Evolutionary conservation across 495 filamentous ascomycete genomes (phyloP), one percentile per base, ranked within the genome.

Genomic region (Lepidopterella palustris): DNA sequence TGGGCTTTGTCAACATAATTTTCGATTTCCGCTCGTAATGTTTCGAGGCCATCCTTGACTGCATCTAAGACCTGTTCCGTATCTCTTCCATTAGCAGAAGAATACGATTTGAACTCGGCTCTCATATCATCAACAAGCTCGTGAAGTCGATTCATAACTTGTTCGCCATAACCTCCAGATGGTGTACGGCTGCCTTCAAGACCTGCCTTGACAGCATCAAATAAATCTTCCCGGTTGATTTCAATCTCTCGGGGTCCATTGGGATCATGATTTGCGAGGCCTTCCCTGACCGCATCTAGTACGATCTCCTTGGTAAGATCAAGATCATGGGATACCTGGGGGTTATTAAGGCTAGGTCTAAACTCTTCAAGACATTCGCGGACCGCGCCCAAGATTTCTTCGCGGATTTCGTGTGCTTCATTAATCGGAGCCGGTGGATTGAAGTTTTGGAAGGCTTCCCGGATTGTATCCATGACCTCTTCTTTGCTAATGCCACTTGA

Each of bases 11-110:
- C 84, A 23, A 89, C 86, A 58, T 92, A 92, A n/a, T 72, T 75
- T 72, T 93, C 89, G 55, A 95, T 89, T 49, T 92, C 85, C 23
- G 78, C 77, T n/a, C 87, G 83, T 3, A 97, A 80, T 51, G 80
- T 82, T 62, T 92, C 88, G 35, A 96, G 80, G 2, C 89, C 89
- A 69, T 95, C 90, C 68, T 88, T 91, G 57, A 92, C 82, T 1
- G 89, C 87, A 68, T 92, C 87, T 1, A 95, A 77, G 24, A 95
- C 80, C 64, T 93, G 85, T 68, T 90, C 88, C 0, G 87, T 90
- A 66, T 90, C 88, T 53, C 81, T 77, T 45, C 86, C 88, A 64
- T 82, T 87, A 25, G 85, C 84, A 0, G 87, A 78, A 15, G 86
- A 82, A 64, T 86, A 89, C 65, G 90, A 80, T 65, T 89, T 78